Percentiles rank a stretch among this genome's conserved stretches.
phyloP scores from a whole-genome alignment of 1,284 basidiomycete species.

The Cystobasidium pallidum region DNA sequence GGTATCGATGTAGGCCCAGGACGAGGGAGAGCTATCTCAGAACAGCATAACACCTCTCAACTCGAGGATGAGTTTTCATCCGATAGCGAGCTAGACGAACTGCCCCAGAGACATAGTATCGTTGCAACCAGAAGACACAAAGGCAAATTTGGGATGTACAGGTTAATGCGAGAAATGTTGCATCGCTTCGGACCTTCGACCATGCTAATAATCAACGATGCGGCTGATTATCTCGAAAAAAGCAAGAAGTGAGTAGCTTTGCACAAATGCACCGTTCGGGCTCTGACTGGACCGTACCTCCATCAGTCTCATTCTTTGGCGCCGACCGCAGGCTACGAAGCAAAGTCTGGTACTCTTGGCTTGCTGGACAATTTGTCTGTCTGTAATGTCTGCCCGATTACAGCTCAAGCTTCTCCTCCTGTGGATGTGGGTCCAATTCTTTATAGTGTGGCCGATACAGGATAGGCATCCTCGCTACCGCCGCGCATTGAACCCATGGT shows the following conservation, averaged over 20 bases:
- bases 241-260: slow-evolving; percentile 30
- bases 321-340: slow-evolving; percentile 28
- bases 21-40: background rate
- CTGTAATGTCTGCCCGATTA: slow-evolving; percentile 8
- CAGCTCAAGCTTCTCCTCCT: slow-evolving; percentile 31
- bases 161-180: slow-evolving; percentile 22
- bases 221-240: slow-evolving; percentile 42
- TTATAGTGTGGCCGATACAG: slow-evolving; percentile 41
- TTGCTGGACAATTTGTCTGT: slow-evolving; percentile 23
- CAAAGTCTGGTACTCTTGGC: slow-evolving; percentile 24
- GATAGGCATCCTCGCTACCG: slow-evolving; percentile 43
- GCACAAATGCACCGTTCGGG: background rate
- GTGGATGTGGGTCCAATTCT: slow-evolving; percentile 44
- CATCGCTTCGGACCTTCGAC: slow-evolving; percentile 41
- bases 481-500: slow-evolving; percentile 44
- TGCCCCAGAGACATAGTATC: background rate
- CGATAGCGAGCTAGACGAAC: slow-evolving; percentile 17
- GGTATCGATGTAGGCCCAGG: slow-evolving; percentile 3
- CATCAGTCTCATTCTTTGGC: slow-evolving; percentile 39
- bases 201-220: slow-evolving; percentile 28
- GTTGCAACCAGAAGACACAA: background rate
- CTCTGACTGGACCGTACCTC: too few relatives aligned
- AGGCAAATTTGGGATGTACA: slow-evolving; percentile 36
- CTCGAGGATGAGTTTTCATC: slow-evolving; percentile 4
- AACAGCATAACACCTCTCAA: background rate